Evolutionary conservation across 352 stramenopile species (phyloP).

Genomic region (Plasmopara halstedii): DNA sequence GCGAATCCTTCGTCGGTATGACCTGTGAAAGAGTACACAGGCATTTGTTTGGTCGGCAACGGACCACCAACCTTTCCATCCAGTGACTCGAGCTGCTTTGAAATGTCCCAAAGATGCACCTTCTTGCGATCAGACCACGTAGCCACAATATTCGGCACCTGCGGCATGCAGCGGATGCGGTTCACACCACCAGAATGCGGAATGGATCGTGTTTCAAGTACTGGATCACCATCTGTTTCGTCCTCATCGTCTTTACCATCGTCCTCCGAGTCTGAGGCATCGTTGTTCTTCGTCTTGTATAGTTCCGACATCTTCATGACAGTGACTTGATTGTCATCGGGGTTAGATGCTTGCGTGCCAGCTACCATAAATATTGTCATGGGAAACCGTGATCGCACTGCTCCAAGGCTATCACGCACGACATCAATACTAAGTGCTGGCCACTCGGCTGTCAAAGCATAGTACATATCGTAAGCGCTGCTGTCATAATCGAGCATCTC

Average conservation of each 20-base stretch:
- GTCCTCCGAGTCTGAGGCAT: constrained; percentile 63
- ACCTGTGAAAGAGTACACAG: constrained; percentile 92
- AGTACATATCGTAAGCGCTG: constrained; percentile 99
- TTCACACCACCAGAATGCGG: constrained; percentile 95
- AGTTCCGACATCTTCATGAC: constrained; percentile 98
- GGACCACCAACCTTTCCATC: constrained; percentile 65
- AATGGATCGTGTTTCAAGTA: constrained; percentile 94
- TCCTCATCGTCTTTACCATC: constrained; percentile 87
- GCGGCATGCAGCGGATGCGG: constrained; percentile 92
- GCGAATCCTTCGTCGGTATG: constrained; percentile 97
- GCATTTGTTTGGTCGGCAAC: constrained; percentile 45
- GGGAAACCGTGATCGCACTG: constrained; percentile 90
- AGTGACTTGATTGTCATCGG: constrained; percentile 95
- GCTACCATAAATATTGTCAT: constrained; percentile 94
- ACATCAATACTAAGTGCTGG: constrained; percentile 97
- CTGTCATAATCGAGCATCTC: constrained; percentile 98
- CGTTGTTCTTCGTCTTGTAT: constrained; percentile 87
- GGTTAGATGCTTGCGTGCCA: constrained; percentile 92
- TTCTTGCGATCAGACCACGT: constrained; percentile 94
- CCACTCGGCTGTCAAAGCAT: constrained; percentile 97
- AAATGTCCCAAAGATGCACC: constrained; percentile 96
- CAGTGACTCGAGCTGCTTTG: constrained; percentile 82
- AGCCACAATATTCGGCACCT: constrained; percentile 94
- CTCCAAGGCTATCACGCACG: constrained; percentile 92
- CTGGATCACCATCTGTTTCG: constrained; percentile 92